Percentiles rank a stretch among this genome's conserved stretches.
These are phyloP conservation scores for Antrodiella citrinella DNA, from an alignment of 768 basidiomycete genomes.

Conservation along the genomic window DNA sequence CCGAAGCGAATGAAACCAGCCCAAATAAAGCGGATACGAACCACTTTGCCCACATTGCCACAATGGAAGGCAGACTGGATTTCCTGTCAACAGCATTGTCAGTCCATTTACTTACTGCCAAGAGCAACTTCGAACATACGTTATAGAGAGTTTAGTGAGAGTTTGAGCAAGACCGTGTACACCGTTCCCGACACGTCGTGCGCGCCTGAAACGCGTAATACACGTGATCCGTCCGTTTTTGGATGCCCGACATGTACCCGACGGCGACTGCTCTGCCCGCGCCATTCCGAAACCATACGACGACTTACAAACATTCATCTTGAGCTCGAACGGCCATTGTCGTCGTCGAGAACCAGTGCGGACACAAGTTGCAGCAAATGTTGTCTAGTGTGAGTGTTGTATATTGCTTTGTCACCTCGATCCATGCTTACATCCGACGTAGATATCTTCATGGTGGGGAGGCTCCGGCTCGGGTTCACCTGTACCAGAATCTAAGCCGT, in stretches of 20 bases:
- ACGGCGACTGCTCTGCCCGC: not conserved
- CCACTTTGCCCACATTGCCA: constrained; percentile 22
- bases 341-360: not conserved
- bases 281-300: not conserved
- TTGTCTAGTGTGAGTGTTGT: constrained; percentile 7
- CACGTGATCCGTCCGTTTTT: not conserved
- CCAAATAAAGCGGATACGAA: constrained; percentile 22
- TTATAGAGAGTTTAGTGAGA: no score
- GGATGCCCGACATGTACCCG: not conserved
- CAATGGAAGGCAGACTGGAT: not conserved
- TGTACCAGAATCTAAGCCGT: constrained; percentile 23
- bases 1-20: constrained; percentile 23
- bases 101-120: no score
- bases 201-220: not conserved
- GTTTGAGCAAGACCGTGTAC: no score
- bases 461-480: constrained; percentile 13
- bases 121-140: no score
- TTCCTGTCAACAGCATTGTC: not conserved
- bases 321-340: not conserved
- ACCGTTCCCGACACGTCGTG: not conserved
- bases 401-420: not conserved
- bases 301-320: not conserved
- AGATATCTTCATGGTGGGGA: constrained; percentile 21
- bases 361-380: constrained; percentile 2
- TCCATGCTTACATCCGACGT: no score